Evolutionary conservation across 1,139 yeast genomes (phyloP).

Genomic region (Casaregolazyma suthepensis): DNA sequence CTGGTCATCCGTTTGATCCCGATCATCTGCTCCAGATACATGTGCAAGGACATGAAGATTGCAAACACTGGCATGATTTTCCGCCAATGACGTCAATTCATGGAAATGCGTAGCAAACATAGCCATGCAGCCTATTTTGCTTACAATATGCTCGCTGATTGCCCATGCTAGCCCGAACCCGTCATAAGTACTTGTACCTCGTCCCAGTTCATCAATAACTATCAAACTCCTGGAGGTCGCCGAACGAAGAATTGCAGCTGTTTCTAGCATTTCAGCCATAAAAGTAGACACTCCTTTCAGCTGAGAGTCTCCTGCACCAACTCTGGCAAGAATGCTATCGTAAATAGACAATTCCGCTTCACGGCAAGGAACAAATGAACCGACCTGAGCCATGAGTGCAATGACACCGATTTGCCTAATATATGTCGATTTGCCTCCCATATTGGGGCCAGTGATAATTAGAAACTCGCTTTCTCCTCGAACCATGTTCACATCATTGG

Average conservation of each 20-base stretch:
- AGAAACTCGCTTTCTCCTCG: conserved; percentile 56
- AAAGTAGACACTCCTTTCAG: conserved; percentile 93
- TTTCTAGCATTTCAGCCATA: conserved; percentile 97
- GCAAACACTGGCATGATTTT: conserved; percentile 54
- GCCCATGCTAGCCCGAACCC: conserved; percentile 99
- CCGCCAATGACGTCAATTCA: conserved; percentile 76
- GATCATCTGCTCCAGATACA: conserved; percentile 33
- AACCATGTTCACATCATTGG: conserved; percentile 67
- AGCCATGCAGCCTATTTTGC: conserved; percentile 66
- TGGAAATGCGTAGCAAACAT: conserved; percentile 97
- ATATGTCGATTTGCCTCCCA: conserved; percentile 98
- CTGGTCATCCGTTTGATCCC: conserved; percentile 31
- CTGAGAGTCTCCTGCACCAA: conserved; percentile 98
- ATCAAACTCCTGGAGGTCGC: conserved; percentile 81
- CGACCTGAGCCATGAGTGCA: conserved; percentile 84
- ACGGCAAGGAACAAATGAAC: conserved; percentile 80
- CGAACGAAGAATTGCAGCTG: conserved; percentile 81
- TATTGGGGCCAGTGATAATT: conserved; percentile 93
- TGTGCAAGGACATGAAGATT: conserved; percentile 95
- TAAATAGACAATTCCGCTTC: conserved; percentile 73
- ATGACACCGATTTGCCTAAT: conserved; percentile 89
- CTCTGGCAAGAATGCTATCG: conserved; percentile 90
- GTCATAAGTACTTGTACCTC: conserved; percentile 96
- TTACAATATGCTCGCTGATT: conserved; percentile 78
- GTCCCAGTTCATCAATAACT: conserved; percentile 89